phyloP scores from a whole-genome alignment of 179 eudicot genomes.

The Patellifolia procumbens region DNA sequence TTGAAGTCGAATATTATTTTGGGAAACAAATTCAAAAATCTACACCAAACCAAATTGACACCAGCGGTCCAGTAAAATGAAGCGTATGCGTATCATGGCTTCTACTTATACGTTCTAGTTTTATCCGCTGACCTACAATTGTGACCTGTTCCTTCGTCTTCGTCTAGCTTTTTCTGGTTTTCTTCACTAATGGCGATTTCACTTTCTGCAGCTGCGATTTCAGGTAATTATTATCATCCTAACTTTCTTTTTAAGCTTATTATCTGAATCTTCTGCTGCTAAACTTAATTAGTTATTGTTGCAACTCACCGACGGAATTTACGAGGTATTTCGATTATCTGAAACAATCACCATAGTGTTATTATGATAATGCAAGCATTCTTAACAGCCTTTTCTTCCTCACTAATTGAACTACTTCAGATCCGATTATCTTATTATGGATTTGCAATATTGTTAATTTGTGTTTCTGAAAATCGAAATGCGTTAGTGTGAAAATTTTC shows the following conservation, averaged over 20 bases:
- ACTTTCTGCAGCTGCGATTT: conserved; percentile 21
- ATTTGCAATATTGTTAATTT: neutral
- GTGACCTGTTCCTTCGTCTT: neutral
- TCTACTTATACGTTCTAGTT: too few species aligned
- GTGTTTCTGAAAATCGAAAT: neutral
- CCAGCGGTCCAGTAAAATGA: too few species aligned
- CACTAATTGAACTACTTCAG: neutral
- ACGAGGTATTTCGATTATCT: neutral
- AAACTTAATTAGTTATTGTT: neutral
- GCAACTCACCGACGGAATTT: neutral
- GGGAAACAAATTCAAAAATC: too few species aligned
- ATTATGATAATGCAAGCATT: neutral
- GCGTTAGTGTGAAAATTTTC: neutral
- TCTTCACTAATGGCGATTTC: conserved; percentile 29
- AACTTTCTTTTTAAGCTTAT: neutral
- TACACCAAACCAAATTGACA: too few species aligned
- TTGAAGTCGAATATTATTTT: too few species aligned
- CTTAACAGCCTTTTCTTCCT: neutral
- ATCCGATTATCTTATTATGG: neutral
- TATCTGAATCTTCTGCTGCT: neutral
- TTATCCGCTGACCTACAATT: neutral
- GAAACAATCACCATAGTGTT: neutral
- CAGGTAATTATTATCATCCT: neutral
- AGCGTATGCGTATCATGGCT: too few species aligned
- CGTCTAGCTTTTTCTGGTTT: neutral